Percentiles rank a stretch among this genome's conserved stretches.
These are phyloP conservation scores for Aspergillus homomorphus DNA, from an alignment of 495 filamentous ascomycete species.

Conservation along the genomic window DNA sequence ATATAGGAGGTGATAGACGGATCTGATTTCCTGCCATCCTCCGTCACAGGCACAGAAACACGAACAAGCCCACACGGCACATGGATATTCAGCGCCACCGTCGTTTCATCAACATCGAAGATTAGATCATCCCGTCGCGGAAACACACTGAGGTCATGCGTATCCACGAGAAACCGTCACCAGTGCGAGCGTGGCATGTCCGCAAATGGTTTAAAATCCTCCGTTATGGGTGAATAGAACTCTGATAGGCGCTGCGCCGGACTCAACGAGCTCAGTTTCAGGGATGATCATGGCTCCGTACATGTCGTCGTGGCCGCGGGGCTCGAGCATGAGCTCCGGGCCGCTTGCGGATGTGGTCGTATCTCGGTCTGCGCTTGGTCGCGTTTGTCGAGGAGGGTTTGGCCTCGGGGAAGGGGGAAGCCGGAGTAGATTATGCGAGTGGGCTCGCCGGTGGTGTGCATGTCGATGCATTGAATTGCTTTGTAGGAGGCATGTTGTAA, in stretches of 20 bases:
- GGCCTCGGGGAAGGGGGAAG: constrained; percentile 21
- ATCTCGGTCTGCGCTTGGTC: constrained; percentile 19
- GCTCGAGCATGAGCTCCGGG: constrained; percentile 33
- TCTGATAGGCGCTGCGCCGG: constrained; percentile 47
- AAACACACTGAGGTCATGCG: constrained; percentile 23
- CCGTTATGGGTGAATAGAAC: constrained; percentile 59
- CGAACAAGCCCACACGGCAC: constrained; percentile 13
- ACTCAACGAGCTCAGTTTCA: constrained; percentile 27
- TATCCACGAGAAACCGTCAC: constrained; percentile 33
- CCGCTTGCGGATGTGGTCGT: constrained; percentile 29
- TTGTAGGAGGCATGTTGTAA: constrained; percentile 30
- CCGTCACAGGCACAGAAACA: constrained; percentile 10
- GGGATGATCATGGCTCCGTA: constrained; percentile 31
- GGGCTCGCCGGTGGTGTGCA: constrained; percentile 36
- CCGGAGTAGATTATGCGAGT: constrained; percentile 33
- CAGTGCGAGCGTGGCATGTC: constrained; percentile 42
- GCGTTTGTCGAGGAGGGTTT: constrained; percentile 28
- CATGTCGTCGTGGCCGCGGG: constrained; percentile 35
- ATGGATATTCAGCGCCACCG: constrained; percentile 7
- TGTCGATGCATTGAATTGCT: constrained; percentile 31
- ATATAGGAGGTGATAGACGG: no score
- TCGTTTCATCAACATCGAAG: constrained; percentile 1
- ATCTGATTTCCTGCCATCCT: constrained; percentile 3
- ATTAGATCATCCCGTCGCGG: constrained; percentile 17
- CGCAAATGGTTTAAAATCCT: constrained; percentile 77